phyloP scores from a whole-genome alignment of 2,329 filamentous ascomycete species.

The Ophiostoma himal-ulmi region DNA sequence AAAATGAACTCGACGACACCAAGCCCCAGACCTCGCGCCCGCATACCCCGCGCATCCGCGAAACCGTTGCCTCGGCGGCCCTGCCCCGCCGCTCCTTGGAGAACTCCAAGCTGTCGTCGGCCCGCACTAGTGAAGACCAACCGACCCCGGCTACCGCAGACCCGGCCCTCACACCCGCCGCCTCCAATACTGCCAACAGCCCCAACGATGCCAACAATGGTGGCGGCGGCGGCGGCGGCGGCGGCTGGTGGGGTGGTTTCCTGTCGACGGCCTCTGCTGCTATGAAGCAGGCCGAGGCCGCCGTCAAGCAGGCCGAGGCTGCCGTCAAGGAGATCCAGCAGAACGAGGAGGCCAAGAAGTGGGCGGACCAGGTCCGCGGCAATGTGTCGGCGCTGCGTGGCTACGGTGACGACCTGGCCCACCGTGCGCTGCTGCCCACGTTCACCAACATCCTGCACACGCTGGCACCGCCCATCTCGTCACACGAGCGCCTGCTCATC shows the following conservation, averaged over 20 bases:
- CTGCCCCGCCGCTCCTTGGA: slow-evolving; percentile 30
- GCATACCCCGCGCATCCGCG: slow-evolving; percentile 70
- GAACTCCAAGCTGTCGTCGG: slow-evolving; percentile 35
- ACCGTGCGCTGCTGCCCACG: slow-evolving; percentile 75
- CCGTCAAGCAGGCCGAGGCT: slow-evolving; percentile 85
- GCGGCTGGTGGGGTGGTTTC: slow-evolving; percentile 85
- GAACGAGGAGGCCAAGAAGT: slow-evolving; percentile 93
- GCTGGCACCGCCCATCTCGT: slow-evolving; percentile 90
- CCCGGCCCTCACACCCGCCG: slow-evolving; percentile 23
- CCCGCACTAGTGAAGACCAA: slow-evolving; percentile 53
- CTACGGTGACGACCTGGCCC: slow-evolving; percentile 79
- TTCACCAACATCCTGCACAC: slow-evolving; percentile 94
- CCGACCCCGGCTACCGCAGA: slow-evolving; percentile 36
- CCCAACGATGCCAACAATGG: slow-evolving; percentile 20
- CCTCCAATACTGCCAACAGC: slow-evolving; percentile 18
- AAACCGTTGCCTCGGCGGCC: slow-evolving; percentile 42
- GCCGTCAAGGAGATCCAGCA: slow-evolving; percentile 92
- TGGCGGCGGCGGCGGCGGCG: slow-evolving; percentile 32
- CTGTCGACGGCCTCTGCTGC: slow-evolving; percentile 78
- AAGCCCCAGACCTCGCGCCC: slow-evolving; percentile 61
- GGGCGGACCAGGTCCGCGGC: slow-evolving; percentile 88
- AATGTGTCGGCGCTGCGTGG: slow-evolving; percentile 75
- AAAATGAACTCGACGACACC: slow-evolving; percentile 66
- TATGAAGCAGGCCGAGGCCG: slow-evolving; percentile 60
- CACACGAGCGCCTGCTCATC: slow-evolving; percentile 93